Percentiles rank a stretch among this genome's conserved stretches.
These are phyloP conservation scores for Cystobasidium onofrii DNA, from an alignment of 768 basidiomycete genomes.

Conservation along the genomic window DNA sequence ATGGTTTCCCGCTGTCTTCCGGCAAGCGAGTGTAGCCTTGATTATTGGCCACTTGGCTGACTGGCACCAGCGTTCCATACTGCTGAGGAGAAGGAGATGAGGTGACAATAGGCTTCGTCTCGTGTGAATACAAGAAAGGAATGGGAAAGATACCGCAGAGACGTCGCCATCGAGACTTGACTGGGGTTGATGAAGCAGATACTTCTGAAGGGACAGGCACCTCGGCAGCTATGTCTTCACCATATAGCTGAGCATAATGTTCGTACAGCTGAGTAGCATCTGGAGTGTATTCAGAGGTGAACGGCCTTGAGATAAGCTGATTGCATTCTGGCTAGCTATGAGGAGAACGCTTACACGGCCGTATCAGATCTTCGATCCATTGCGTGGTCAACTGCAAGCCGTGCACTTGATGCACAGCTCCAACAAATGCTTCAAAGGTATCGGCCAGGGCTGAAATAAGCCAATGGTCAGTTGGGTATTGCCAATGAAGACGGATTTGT, in stretches of 20 bases:
- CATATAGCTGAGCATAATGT: constrained; percentile 4
- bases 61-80: constrained; percentile 9
- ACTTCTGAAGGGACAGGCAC: neutral
- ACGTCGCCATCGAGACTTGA: neutral
- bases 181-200: neutral
- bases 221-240: neutral
- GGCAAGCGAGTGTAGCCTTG: constrained; percentile 1
- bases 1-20: neutral
- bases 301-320: no score
- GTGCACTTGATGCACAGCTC: constrained; percentile 27
- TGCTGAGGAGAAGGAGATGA: neutral
- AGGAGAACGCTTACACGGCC: constrained; percentile 25
- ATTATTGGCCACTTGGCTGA: constrained; percentile 3
- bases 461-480: neutral
- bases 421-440: constrained; percentile 29
- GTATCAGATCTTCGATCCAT: constrained; percentile 26
- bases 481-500: neutral
- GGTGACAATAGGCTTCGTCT: constrained; percentile 8
- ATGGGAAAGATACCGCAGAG: constrained; percentile 26
- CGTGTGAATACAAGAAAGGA: neutral
- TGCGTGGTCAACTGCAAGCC: neutral
- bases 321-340: no score
- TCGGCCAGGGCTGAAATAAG: constrained; percentile 6
- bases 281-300: neutral
- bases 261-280: constrained; percentile 24